phyloP scores from a whole-genome alignment of 495 filamentous ascomycete genomes.

The Jackrogersella multiformis region DNA sequence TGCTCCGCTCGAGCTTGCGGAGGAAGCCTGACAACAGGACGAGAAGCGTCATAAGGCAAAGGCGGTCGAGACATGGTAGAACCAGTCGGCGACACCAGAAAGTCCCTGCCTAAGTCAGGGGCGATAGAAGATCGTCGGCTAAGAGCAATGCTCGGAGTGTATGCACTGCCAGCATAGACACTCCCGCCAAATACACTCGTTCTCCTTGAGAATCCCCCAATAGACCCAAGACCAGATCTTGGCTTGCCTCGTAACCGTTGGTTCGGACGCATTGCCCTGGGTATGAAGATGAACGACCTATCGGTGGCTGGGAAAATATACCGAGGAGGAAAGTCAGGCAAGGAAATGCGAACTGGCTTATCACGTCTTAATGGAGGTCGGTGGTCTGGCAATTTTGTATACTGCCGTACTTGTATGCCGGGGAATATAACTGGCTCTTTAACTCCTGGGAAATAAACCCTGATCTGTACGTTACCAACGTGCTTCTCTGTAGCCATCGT shows the following conservation, averaged over 20 bases:
- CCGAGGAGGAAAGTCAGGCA: slow-evolving; percentile 77
- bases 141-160: slow-evolving; percentile 90
- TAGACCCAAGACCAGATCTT: slow-evolving; percentile 69
- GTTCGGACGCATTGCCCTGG: slow-evolving; percentile 89
- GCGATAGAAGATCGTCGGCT: slow-evolving; percentile 92
- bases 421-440: slow-evolving; percentile 73
- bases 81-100: slow-evolving; percentile 76
- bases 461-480: slow-evolving; percentile 83
- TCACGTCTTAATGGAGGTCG: slow-evolving; percentile 93
- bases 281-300: slow-evolving; percentile 98
- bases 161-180: slow-evolving; percentile 81
- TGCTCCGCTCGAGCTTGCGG: slow-evolving; percentile 62
- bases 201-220: slow-evolving; percentile 73
- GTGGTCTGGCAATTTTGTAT: slow-evolving; percentile 94
- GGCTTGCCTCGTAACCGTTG: slow-evolving; percentile 80
- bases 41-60: slow-evolving; percentile 66
- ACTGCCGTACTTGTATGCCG: slow-evolving; percentile 78
- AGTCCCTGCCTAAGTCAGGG: slow-evolving; percentile 75
- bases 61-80: slow-evolving; percentile 76
- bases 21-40: slow-evolving; percentile 88
- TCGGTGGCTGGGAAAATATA: slow-evolving; percentile 92
- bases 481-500: slow-evolving; percentile 63
- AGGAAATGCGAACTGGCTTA: slow-evolving; percentile 93
- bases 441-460: slow-evolving; percentile 81
- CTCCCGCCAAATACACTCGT: slow-evolving; percentile 78